A percentile compares a stretch with the other conserved stretches of the same genome.
These are phyloP conservation scores for Mycosphaerella sp. DNA, from an alignment of 2,329 filamentous ascomycete species.

Conservation along the genomic window DNA sequence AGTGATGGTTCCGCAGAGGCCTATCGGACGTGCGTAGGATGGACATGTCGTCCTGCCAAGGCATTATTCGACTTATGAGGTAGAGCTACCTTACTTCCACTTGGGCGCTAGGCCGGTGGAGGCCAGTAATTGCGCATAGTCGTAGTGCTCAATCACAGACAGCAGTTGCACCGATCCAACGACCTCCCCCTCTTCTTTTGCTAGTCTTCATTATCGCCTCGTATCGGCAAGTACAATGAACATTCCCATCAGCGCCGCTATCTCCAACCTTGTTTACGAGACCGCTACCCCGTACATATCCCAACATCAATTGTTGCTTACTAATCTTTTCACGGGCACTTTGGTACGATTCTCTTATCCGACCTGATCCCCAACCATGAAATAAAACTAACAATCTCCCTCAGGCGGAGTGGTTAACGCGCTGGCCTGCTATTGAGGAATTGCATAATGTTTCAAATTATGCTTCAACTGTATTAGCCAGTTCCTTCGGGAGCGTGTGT, in stretches of 20 bases:
- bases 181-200: too few relatives aligned
- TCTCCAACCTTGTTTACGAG: too few relatives aligned
- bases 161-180: too few relatives aligned
- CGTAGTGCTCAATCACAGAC: too few relatives aligned
- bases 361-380: not conserved
- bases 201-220: too few relatives aligned
- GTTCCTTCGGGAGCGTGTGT: slow-evolving; percentile 15
- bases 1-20: not conserved
- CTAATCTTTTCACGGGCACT: not conserved
- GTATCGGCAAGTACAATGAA: too few relatives aligned
- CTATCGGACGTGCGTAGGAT: not conserved
- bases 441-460: not conserved
- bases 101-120: too few relatives aligned
- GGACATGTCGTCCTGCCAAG: not conserved
- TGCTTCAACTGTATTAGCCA: not conserved
- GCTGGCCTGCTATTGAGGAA: not conserved
- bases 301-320: too few relatives aligned
- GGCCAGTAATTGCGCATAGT: too few relatives aligned
- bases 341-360: not conserved
- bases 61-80: not conserved
- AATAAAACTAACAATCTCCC: not conserved
- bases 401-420: not conserved
- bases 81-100: too few relatives aligned
- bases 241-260: too few relatives aligned
- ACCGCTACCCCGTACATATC: too few relatives aligned